A percentile compares a stretch with the other conserved stretches of the same genome.
Conservation (phyloP, 306 rosid species). For the Prunus padus region DNA sequence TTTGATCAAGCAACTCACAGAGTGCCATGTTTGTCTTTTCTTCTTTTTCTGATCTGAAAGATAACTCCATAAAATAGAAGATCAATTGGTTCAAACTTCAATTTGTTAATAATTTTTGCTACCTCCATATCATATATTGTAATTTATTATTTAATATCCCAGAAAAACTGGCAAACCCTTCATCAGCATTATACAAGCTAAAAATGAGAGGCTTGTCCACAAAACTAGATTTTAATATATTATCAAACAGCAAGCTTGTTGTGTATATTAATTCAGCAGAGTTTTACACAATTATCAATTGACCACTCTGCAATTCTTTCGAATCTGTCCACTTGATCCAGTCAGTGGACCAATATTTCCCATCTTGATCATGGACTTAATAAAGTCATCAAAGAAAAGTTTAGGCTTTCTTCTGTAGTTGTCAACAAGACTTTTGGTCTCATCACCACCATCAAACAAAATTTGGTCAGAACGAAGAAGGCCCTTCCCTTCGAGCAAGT, state of each 20-base stretch:
- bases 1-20: constrained; percentile 2
- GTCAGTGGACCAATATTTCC: constrained; percentile 59
- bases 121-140: too few relatives aligned
- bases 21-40: background rate
- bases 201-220: too few relatives aligned
- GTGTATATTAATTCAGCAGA: background rate
- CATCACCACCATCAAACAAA: constrained; percentile 34
- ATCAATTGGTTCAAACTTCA: background rate
- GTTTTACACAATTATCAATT: constrained; percentile 28
- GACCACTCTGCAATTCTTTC: constrained; percentile 58
- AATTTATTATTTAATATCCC: too few relatives aligned
- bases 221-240: background rate
- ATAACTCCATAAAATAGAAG: background rate
- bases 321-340: constrained; percentile 66
- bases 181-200: too few relatives aligned
- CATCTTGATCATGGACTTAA: constrained; percentile 70
- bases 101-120: background rate
- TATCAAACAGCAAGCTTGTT: background rate
- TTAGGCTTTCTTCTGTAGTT: constrained; percentile 34
- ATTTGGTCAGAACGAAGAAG: constrained; percentile 76
- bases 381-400: constrained; percentile 60
- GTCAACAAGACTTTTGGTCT: constrained; percentile 43
- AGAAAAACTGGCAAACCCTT: too few relatives aligned
- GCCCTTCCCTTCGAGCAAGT: constrained; percentile 52
- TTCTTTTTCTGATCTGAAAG: background rate